Conservation (phyloP, 2,329 filamentous ascomycete species). For the Trichoderma hamatum region DNA sequence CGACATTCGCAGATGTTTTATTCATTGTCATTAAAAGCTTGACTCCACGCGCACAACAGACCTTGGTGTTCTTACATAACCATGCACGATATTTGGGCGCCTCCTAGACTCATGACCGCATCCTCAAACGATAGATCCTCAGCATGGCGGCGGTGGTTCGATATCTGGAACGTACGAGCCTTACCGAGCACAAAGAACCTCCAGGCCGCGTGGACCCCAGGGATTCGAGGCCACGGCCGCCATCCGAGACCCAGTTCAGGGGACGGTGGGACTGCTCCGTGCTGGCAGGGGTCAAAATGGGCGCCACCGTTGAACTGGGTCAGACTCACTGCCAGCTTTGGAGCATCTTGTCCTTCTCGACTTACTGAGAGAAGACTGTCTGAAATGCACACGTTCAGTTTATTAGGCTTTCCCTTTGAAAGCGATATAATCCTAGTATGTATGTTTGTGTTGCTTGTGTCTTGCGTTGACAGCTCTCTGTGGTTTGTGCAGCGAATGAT, state of each 20-base stretch:
- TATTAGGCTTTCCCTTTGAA: slow-evolving; percentile 34
- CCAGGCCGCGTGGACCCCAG: slow-evolving; percentile 45
- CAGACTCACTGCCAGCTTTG: slow-evolving; percentile 42
- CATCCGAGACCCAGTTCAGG: slow-evolving; percentile 46
- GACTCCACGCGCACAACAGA: too few species aligned
- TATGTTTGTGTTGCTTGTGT: slow-evolving; percentile 50
- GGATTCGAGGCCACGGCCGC: slow-evolving; percentile 39
- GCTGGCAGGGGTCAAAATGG: slow-evolving; percentile 40
- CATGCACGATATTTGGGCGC: too few species aligned
- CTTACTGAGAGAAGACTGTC: slow-evolving; percentile 40
- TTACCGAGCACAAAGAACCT: slow-evolving; percentile 46
- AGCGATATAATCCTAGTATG: slow-evolving; percentile 42
- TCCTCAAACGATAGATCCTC: slow-evolving; percentile 8
- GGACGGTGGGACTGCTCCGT: slow-evolving; percentile 46
- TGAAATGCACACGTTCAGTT: slow-evolving; percentile 40
- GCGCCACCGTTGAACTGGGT: background rate
- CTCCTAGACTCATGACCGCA: slow-evolving; percentile 23
- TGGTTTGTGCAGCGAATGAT: slow-evolving; percentile 41
- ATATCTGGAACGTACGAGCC: slow-evolving; percentile 49
- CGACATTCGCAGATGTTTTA: too few species aligned
- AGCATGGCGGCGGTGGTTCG: slow-evolving; percentile 53
- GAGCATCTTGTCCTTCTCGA: slow-evolving; percentile 43
- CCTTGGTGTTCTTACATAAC: too few species aligned
- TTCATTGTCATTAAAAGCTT: too few species aligned
- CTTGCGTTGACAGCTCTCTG: slow-evolving; percentile 49